Evolutionary conservation across 73 alveolate species (phyloP).

Genomic region (Stentor roeselii): DNA sequence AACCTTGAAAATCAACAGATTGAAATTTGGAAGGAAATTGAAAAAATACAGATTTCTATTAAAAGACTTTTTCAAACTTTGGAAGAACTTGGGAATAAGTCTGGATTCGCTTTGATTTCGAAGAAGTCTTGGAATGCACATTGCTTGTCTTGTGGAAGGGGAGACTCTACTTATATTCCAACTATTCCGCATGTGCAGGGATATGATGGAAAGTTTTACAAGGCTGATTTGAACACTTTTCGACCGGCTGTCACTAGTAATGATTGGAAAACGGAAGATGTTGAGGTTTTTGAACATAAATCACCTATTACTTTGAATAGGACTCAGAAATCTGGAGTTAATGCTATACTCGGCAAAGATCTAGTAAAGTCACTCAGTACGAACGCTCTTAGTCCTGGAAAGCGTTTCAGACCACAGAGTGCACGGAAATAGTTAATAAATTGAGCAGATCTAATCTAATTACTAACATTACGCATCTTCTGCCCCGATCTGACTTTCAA

Average conservation of each 20-base stretch:
- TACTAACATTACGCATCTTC: conserved; percentile 45
- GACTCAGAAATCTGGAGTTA: not conserved
- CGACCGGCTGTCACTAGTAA: not conserved
- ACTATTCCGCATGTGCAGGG: conserved; percentile 6
- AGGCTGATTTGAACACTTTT: not conserved
- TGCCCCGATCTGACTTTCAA: conserved; percentile 77
- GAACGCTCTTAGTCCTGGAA: not conserved
- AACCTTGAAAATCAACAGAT: not conserved
- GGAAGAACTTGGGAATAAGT: not conserved
- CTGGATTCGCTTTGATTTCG: conserved; percentile 8
- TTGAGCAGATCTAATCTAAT: too few species aligned
- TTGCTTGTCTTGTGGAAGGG: conserved; percentile 12
- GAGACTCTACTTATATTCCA: conserved; percentile 17
- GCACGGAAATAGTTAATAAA: too few species aligned
- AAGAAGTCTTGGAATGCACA: not conserved
- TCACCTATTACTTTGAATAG: not conserved
- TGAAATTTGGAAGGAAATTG: not conserved
- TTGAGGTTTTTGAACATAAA: not conserved
- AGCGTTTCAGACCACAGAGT: not conserved
- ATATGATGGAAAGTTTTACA: not conserved
- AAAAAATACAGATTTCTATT: not conserved
- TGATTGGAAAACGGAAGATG: not conserved
- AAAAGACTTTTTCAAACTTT: not conserved
- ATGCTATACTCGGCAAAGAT: not conserved
- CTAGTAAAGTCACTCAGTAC: not conserved